Base-by-base conservation (phyloP, 176 grass and related monocot species). In the Zoysia pacifica region DNA sequence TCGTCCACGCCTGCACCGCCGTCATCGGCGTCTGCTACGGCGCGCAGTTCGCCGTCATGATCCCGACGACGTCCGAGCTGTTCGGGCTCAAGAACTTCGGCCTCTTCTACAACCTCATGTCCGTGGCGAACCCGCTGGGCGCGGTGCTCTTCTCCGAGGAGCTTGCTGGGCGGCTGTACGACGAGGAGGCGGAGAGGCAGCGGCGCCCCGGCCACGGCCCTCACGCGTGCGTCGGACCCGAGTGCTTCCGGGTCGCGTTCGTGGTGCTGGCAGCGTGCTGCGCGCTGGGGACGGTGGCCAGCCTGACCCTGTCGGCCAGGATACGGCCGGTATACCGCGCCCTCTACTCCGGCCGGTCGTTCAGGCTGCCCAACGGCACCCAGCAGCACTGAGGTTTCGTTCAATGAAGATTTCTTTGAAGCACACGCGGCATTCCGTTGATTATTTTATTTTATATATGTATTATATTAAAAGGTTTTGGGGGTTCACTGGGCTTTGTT, bases 51-150 rank as follows among this genome's bases (percentile, higher is more conserved):
- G 85, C 82, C 1, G 78, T 90, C 13, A 93, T 93, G 88, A 81
- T 93, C 38, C 85, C 91, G 11, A 93, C 87, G 1, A 61, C 79
- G 2, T 93, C 91, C 0, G 91, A 93, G 79, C 75, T 93, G 19
- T 93, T 93, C 14, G 87, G 91, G 11, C 54, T 93, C 40, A 90
- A 76, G 67, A 83, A 93, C 65, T 93, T 93, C 2, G 91, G 91
- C 5, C 52, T 90, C 6, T 82, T 93, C 67, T 93, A 93, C 74
- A 93, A 88, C 79, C 81, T 93, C 78, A 90, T 93, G 84, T 41
- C 87, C 51, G 4, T 93, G 39, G 91, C 84, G 43, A 90, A 93
- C 28, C 91, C 91, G 18, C 72, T 93, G 4, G 91, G 82, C 10
- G 85, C 82, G 4, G 64, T 87, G 77, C 20, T 93, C 61, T 93